phyloP scores from a whole-genome alignment of 495 filamentous ascomycete species.

The Sabuloglossum arenarium region DNA sequence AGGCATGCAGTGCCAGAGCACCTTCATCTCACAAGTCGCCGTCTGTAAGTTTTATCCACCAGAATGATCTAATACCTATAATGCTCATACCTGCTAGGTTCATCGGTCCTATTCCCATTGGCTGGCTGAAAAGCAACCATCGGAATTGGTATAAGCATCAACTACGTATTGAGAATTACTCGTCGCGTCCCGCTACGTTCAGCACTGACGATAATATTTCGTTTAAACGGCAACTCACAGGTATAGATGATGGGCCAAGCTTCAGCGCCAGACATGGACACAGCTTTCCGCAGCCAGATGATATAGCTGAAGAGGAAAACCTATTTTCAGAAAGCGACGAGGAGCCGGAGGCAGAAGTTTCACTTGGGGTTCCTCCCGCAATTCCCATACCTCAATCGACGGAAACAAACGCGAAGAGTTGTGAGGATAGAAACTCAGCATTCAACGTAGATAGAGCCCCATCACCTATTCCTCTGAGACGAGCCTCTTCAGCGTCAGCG shows the following conservation, averaged over 20 bases:
- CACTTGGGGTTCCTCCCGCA: constrained; percentile 2
- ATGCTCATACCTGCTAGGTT: constrained; percentile 19
- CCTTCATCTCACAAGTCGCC: constrained; percentile 37
- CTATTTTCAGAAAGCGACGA: constrained; percentile 11
- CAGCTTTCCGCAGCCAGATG: constrained; percentile 24
- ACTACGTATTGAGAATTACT: constrained; percentile 31
- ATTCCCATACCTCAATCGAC: not conserved
- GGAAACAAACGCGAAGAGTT: not conserved
- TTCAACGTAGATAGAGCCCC: not conserved
- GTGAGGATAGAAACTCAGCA: not conserved
- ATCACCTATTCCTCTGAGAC: not conserved
- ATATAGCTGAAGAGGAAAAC: constrained; percentile 11
- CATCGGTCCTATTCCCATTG: constrained; percentile 47
- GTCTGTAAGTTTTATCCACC: constrained; percentile 13
- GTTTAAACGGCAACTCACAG: constrained; percentile 20
- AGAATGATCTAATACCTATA: not conserved
- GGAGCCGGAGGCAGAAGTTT: constrained; percentile 5
- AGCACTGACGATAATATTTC: constrained; percentile 23
- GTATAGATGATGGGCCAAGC: constrained; percentile 21
- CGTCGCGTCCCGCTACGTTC: constrained; percentile 33
- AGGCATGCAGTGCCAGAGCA: constrained; percentile 41
- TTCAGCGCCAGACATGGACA: constrained; percentile 15
- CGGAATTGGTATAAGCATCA: constrained; percentile 40
- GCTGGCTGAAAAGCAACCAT: constrained; percentile 44
- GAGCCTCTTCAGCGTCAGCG: not conserved